Percentiles rank a stretch among this genome's conserved stretches.
These are phyloP conservation scores for Linaria vulgaris DNA, from an alignment of 257 asterid genomes.

Conservation along the genomic window DNA sequence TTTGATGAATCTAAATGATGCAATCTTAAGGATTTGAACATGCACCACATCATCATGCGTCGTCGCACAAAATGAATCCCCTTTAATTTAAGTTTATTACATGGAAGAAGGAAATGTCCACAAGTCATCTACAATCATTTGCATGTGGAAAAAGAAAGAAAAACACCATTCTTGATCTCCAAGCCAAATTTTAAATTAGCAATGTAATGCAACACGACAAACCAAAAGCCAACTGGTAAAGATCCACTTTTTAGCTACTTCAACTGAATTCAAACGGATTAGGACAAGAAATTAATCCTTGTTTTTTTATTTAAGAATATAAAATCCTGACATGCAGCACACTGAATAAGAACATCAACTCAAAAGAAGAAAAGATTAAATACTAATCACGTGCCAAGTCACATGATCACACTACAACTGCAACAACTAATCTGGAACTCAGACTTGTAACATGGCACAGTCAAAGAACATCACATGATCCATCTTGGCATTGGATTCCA, in stretches of 20 bases:
- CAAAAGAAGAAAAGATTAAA: constrained; percentile 22
- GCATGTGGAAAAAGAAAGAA: constrained; percentile 9
- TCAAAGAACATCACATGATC: constrained; percentile 64
- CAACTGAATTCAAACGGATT: constrained; percentile 23
- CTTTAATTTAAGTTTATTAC: no score
- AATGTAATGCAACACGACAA: constrained; percentile 12
- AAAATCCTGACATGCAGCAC: constrained; percentile 16
- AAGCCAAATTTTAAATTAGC: constrained; percentile 7
- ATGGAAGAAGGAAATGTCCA: no score
- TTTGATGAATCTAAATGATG: no score
- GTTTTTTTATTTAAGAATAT: constrained; percentile 17
- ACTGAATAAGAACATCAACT: constrained; percentile 10
- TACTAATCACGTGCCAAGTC: constrained; percentile 52
- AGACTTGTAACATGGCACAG: constrained; percentile 44
- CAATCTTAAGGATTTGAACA: no score
- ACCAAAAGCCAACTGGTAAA: constrained; percentile 30
- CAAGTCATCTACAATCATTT: neutral
- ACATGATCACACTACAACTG: constrained; percentile 46
- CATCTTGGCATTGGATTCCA: constrained; percentile 55
- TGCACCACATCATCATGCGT: no score
- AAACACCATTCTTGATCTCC: constrained; percentile 13
- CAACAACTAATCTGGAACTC: constrained; percentile 45
- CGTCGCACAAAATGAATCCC: no score
- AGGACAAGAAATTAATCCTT: constrained; percentile 30
- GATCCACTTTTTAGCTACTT: constrained; percentile 24